Evolutionary conservation across 2,329 filamentous ascomycete genomes (phyloP).

Genomic region (Lasiodiplodia hormozganensis): DNA sequence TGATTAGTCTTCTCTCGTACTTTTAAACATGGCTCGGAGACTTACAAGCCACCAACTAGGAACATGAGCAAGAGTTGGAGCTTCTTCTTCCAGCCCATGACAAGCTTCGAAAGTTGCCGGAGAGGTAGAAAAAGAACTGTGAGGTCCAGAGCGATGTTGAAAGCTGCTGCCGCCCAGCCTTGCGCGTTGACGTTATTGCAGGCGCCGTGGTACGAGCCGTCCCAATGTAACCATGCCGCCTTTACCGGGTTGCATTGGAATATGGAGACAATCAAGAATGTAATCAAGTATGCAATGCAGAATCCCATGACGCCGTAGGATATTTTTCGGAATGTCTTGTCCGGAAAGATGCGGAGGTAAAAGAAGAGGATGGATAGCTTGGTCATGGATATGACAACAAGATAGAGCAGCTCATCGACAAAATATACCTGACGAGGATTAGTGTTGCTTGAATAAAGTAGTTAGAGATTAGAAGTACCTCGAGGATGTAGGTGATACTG

Average conservation of each 20-base stretch:
- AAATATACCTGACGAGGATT: constrained; percentile 37
- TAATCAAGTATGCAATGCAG: constrained; percentile 34
- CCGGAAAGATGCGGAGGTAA: constrained; percentile 42
- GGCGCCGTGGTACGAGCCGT: constrained; percentile 39
- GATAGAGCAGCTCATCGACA: constrained; percentile 43
- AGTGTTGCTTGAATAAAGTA: neutral
- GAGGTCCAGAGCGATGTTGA: constrained; percentile 43
- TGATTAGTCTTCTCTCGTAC: neutral
- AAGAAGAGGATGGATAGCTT: constrained; percentile 43
- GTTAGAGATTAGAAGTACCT: constrained; percentile 33
- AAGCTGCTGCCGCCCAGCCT: constrained; percentile 40
- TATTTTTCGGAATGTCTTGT: constrained; percentile 33
- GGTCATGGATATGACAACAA: constrained; percentile 37
- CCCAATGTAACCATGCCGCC: constrained; percentile 43
- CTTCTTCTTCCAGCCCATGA: constrained; percentile 40
- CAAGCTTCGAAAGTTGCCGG: constrained; percentile 39
- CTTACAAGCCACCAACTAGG: constrained; percentile 45
- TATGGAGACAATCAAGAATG: constrained; percentile 34
- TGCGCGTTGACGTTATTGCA: constrained; percentile 47
- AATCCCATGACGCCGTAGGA: constrained; percentile 39
- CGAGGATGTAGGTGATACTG: constrained; percentile 54
- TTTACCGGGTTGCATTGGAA: constrained; percentile 45
- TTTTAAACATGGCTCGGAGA: neutral
- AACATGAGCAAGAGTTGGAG: constrained; percentile 47
- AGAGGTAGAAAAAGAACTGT: constrained; percentile 42